Conservation (phyloP, 768 basidiomycete species). For the Ephemerocybe angulata region DNA sequence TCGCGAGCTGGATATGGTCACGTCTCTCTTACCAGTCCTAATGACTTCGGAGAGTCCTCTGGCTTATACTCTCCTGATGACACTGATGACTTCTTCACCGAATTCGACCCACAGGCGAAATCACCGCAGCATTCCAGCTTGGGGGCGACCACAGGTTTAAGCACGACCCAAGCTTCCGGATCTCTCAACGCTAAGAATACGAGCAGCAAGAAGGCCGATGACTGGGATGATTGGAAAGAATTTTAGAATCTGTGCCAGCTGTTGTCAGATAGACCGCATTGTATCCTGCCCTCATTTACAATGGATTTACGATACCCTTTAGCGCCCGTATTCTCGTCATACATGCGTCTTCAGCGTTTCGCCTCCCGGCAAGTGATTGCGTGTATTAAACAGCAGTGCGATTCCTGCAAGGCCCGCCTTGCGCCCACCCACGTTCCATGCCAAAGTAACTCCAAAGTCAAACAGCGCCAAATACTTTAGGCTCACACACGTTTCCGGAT, state of each 20-base stretch:
- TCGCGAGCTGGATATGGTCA: slow-evolving; percentile 48
- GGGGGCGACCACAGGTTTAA: not conserved
- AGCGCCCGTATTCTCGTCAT: too few species aligned
- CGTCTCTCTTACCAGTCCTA: slow-evolving; percentile 34
- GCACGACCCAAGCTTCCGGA: slow-evolving; percentile 4
- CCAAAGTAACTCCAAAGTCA: not conserved
- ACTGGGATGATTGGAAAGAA: slow-evolving; percentile 82
- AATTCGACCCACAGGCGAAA: slow-evolving; percentile 31
- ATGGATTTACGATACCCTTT: too few species aligned
- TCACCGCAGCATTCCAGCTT: not conserved
- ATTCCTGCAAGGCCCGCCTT: too few species aligned
- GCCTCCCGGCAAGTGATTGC: too few species aligned
- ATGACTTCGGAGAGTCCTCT: slow-evolving; percentile 54
- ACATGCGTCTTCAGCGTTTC: too few species aligned
- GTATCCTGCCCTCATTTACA: not conserved
- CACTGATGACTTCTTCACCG: slow-evolving; percentile 63
- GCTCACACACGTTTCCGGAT: not conserved
- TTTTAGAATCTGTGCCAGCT: slow-evolving; percentile 50
- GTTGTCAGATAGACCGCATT: slow-evolving; percentile 12
- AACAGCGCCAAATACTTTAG: not conserved
- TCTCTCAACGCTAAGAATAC: slow-evolving; percentile 17
- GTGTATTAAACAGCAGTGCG: too few species aligned
- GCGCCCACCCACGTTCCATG: not conserved
- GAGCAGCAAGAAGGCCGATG: slow-evolving; percentile 44
- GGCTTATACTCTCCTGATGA: slow-evolving; percentile 54